These are phyloP conservation scores for Acorus calamus DNA, from an alignment of 106 monocot species.

Conservation along the genomic window DNA sequence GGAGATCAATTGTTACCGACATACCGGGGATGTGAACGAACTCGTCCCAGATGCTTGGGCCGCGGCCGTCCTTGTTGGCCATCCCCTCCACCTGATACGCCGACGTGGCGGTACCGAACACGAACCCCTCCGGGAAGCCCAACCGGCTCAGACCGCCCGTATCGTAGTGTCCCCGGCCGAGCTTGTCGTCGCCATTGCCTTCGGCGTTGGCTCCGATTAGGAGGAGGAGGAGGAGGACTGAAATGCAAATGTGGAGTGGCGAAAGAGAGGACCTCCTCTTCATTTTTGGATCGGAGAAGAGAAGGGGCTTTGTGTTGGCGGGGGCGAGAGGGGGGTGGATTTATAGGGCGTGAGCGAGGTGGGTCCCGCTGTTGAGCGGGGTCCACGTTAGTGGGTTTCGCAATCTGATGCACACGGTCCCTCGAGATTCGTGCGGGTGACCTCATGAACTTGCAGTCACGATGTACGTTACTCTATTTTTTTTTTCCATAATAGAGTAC, in stretches of 20 bases:
- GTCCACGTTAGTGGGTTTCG: no score
- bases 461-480: no score
- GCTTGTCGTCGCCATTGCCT: background rate
- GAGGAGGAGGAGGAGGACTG: background rate
- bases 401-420: no score
- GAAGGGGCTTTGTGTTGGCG: no score
- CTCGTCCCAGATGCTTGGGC: constrained; percentile 76
- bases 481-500: no score
- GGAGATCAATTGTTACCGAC: background rate
- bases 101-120: constrained; percentile 79
- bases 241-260: background rate
- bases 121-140: constrained; percentile 58
- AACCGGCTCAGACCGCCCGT: constrained; percentile 38
- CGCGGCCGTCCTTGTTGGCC: constrained; percentile 59
- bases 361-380: no score
- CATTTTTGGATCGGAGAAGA: background rate
- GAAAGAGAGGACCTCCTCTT: background rate
- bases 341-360: no score
- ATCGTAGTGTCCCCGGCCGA: background rate
- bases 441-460: no score
- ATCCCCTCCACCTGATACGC: constrained; percentile 89
- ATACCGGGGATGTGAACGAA: constrained; percentile 53
- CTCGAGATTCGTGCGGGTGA: no score
- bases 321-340: no score
- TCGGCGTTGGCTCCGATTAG: constrained; percentile 7